Conservation (phyloP, 2,329 filamentous ascomycete species). For the Geosmithia putterillii region DNA sequence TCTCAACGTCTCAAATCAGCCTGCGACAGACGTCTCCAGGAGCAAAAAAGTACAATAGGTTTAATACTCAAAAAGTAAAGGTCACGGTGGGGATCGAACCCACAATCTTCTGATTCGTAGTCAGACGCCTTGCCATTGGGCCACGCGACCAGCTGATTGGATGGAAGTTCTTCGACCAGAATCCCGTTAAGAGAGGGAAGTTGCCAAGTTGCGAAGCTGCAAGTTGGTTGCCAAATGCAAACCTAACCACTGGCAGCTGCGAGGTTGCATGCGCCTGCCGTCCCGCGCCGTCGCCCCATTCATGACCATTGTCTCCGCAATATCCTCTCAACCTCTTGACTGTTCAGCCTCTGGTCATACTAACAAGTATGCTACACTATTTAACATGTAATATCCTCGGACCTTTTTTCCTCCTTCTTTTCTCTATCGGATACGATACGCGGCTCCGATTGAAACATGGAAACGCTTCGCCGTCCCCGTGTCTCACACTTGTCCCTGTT, state of each 20-base stretch:
- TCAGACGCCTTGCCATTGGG: conserved; percentile 4
- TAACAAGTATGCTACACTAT: no score
- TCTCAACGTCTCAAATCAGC: no score
- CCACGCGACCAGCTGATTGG: conserved; percentile 1
- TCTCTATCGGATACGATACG: no score
- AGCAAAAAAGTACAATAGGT: not conserved
- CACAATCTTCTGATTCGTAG: conserved; percentile 4
- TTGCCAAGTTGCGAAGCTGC: not conserved
- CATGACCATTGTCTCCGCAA: no score
- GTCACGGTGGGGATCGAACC: conserved; percentile 3
- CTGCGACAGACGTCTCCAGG: no score
- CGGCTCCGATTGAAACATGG: not conserved
- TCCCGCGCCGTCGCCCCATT: no score
- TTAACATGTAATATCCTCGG: not conserved
- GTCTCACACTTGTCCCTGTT: not conserved
- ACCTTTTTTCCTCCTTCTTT: not conserved
- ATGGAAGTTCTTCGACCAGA: not conserved
- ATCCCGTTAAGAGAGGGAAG: not conserved
- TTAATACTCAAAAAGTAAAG: conserved; percentile 1
- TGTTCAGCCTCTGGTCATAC: no score
- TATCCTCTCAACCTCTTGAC: no score
- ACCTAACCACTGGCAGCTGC: no score
- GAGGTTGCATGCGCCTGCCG: no score
- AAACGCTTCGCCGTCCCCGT: not conserved
- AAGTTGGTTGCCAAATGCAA: no score